Evolutionary conservation across 352 stramenopile genomes (phyloP), one percentile per base, ranked within the genome.

Genomic region (Pythium periplocum): DNA sequence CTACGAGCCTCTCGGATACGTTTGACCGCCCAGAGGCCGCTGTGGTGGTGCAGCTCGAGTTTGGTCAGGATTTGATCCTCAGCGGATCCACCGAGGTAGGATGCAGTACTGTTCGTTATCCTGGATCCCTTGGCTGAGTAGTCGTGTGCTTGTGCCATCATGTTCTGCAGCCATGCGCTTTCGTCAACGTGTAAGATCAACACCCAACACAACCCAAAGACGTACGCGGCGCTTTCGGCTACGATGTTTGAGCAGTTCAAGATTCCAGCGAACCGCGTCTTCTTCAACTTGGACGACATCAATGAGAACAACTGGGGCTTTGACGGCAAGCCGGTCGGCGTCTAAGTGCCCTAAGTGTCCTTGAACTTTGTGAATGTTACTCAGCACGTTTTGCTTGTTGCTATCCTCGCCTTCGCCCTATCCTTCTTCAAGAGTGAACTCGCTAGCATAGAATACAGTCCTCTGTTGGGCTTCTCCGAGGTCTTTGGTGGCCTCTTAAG

Each of bases 11-110:
- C 17, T 69, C 69, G 10, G 47, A 55, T 4, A 57, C 59, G 47
- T 62, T 82, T 31, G 64, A 66, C 35, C 54, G 57, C 42, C 72
- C 72, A 6, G 69, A 78, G 56, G 35, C 49, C 2, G 54, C 64
- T 43, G 44, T 74, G 31, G 73, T 82, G 66, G 72, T 66, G 39
- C 59, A 78, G 55, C 53, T 82, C 44, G 57, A 69, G 10, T 57
- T 78, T 34, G 68, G 70, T 38, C 50, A 52, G 48, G 53, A 61
- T 37, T 69, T 78, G 63, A 38, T 70, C 43, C 68, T 76, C 48
- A 55, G 64, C 32, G 55, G 53, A 34, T 64, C 56, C 34, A 55
- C 59, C 41, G 60, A 62, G 36, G 65, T 77, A 46, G 26, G 65
- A 44, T 4, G 40, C 3, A 0, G 17, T 26, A 26, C 17, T 26